Conservation (phyloP, 768 basidiomycete species). For the Boletus vinaceobasis region DNA sequence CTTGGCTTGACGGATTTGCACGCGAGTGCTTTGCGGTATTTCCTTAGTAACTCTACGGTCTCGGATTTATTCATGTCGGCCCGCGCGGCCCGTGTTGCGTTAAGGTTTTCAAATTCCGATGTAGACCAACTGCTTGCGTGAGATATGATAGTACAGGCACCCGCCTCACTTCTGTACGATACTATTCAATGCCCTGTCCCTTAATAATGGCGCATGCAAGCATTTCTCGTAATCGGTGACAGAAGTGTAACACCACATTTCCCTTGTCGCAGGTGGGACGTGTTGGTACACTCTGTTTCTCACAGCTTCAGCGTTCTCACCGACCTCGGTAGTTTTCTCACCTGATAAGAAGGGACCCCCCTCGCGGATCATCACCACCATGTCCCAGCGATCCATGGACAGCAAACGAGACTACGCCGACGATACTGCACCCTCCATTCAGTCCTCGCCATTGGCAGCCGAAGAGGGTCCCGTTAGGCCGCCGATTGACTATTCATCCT, state of each 20-base stretch:
- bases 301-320: constrained; percentile 1
- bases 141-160: not conserved
- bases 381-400: constrained; percentile 22
- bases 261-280: not conserved
- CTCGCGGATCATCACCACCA: not conserved
- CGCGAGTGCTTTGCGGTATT: not conserved
- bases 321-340: not conserved
- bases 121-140: no score
- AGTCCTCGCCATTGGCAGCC: not conserved
- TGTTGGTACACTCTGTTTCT: no score
- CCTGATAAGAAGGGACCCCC: constrained; percentile 11
- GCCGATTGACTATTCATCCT: constrained; percentile 64
- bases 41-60: not conserved
- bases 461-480: constrained; percentile 39
- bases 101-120: no score
- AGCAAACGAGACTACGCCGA: constrained; percentile 22
- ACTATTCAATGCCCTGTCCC: not conserved
- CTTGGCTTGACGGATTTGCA: constrained; percentile 1
- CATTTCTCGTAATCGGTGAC: not conserved
- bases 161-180: not conserved
- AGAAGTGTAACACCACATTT: constrained; percentile 13
- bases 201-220: not conserved
- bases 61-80: no score
- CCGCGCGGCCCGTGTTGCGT: no score
- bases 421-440: constrained; percentile 1